These are phyloP conservation scores for Gossypium anomalum DNA, from an alignment of 345 rosid genomes.

Conservation along the genomic window DNA sequence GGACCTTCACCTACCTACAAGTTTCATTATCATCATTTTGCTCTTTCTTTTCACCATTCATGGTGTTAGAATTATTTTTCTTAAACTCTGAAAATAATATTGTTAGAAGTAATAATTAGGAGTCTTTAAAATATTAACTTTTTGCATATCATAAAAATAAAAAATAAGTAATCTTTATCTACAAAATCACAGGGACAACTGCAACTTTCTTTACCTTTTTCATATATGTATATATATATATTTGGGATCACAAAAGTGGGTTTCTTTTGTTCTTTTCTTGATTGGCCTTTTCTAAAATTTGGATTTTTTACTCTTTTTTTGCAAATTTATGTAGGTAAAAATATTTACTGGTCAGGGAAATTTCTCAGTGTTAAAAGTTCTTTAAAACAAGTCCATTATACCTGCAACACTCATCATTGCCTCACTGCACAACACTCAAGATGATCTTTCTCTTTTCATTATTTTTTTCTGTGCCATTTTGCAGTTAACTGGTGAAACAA, in stretches of 20 bases:
- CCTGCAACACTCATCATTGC: slow-evolving; percentile 52
- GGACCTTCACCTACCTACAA: not conserved
- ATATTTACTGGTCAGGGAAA: slow-evolving; percentile 20
- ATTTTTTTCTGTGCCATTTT: slow-evolving; percentile 27
- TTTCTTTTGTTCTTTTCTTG: slow-evolving; percentile 22
- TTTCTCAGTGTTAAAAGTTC: slow-evolving; percentile 21
- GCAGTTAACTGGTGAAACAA: slow-evolving; percentile 98
- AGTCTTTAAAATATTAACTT: too few relatives aligned
- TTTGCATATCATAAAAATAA: too few relatives aligned
- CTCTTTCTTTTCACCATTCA: too few relatives aligned
- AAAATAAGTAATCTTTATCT: slow-evolving; percentile 19
- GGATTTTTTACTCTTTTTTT: not conserved
- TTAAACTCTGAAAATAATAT: too few relatives aligned
- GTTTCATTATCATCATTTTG: not conserved
- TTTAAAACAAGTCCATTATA: slow-evolving; percentile 26
- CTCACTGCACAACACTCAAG: slow-evolving; percentile 39
- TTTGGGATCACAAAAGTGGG: slow-evolving; percentile 15
- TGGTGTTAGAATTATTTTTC: not conserved
- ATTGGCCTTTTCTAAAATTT: slow-evolving; percentile 21
- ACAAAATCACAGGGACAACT: not conserved
- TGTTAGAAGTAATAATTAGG: too few relatives aligned
- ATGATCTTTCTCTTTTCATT: slow-evolving; percentile 1
- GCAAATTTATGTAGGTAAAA: slow-evolving; percentile 8
- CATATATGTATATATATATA: not conserved
- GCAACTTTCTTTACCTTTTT: slow-evolving; percentile 8